A percentile compares a stretch with the other conserved stretches of the same genome.
Conservation (phyloP, 2,329 filamentous ascomycete genomes). For the Xylariaceae sp. region DNA sequence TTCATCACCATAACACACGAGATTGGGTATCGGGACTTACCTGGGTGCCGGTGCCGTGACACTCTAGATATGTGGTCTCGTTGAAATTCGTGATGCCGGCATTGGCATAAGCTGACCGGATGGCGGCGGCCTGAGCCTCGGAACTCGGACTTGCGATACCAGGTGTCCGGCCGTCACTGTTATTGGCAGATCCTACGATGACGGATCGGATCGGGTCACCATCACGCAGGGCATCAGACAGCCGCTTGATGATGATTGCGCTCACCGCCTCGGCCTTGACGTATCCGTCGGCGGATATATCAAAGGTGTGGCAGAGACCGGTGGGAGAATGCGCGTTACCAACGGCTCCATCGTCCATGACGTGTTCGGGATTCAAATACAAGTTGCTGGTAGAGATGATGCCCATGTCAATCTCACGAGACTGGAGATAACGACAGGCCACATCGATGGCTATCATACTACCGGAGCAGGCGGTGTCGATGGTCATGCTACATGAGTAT, state of each 20-base stretch:
- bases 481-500: background rate
- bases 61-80: slow-evolving; percentile 21
- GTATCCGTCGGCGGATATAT: slow-evolving; percentile 43
- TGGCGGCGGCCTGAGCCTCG: slow-evolving; percentile 22
- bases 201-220: slow-evolving; percentile 40
- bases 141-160: slow-evolving; percentile 18
- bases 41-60: slow-evolving; percentile 25
- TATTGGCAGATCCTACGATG: slow-evolving; percentile 34
- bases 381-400: background rate
- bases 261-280: slow-evolving; percentile 45
- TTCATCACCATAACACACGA: too few species aligned
- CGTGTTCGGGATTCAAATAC: background rate
- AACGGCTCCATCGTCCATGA: slow-evolving; percentile 32
- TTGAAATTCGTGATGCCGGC: slow-evolving; percentile 17
- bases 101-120: slow-evolving; percentile 14
- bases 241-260: slow-evolving; percentile 41
- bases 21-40: slow-evolving; percentile 29
- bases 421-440: background rate
- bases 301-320: slow-evolving; percentile 32
- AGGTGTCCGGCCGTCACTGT: slow-evolving; percentile 39
- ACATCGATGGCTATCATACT: background rate
- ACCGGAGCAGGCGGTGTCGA: background rate
- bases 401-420: background rate
- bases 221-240: slow-evolving; percentile 42
- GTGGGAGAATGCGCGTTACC: slow-evolving; percentile 31